Evolutionary conservation across 352 stramenopile genomes (phyloP).

Genomic region (Pythium biforme): DNA sequence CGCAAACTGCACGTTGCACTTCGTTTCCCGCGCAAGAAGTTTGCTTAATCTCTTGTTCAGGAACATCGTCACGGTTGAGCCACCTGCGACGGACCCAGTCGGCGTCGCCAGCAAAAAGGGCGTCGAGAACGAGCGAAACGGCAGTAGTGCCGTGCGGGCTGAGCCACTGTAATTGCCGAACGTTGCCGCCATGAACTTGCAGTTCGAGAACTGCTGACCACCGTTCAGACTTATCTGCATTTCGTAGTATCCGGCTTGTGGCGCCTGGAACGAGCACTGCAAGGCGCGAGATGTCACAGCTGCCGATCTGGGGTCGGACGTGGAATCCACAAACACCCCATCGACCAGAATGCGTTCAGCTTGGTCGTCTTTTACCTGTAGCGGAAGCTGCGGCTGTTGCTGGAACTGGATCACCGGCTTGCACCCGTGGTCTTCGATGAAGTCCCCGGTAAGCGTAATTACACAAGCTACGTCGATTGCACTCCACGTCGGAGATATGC

Average conservation of each 20-base stretch:
- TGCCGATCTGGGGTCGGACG: conserved; percentile 1
- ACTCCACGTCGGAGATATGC: conserved; percentile 50
- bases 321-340: conserved; percentile 29
- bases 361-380: conserved; percentile 9
- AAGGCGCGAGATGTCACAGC: conserved; percentile 21
- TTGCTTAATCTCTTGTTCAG: conserved; percentile 50
- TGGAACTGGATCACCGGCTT: conserved; percentile 43
- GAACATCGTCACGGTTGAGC: conserved; percentile 57
- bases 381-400: conserved; percentile 29
- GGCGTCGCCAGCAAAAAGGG: conserved; percentile 66
- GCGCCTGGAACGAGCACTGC: conserved; percentile 34
- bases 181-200: conserved; percentile 53
- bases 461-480: conserved; percentile 35
- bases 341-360: conserved; percentile 28
- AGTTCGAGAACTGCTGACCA: conserved; percentile 54
- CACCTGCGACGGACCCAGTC: conserved; percentile 57
- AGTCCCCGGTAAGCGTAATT: conserved; percentile 41
- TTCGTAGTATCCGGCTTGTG: conserved; percentile 49
- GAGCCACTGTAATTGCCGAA: conserved; percentile 67
- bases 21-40: conserved; percentile 45
- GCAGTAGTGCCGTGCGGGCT: conserved; percentile 53
- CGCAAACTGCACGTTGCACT: conserved; percentile 62
- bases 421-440: conserved; percentile 56
- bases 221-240: conserved; percentile 67
- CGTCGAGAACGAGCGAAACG: conserved; percentile 54